phyloP scores from a whole-genome alignment of 2,329 filamentous ascomycete genomes.

The Trichoderma koningiopsis region DNA sequence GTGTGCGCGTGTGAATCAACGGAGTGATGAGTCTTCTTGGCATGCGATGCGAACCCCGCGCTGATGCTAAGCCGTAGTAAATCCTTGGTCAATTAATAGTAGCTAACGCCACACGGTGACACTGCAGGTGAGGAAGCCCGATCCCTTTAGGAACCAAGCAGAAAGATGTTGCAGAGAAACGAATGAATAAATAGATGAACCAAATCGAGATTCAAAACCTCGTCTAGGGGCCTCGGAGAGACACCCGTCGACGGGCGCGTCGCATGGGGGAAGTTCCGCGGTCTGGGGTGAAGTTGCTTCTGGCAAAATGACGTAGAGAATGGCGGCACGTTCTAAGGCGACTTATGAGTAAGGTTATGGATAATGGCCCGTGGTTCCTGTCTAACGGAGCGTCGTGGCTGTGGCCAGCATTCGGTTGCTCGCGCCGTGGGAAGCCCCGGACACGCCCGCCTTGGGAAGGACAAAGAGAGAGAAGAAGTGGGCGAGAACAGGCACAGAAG shows the following conservation, averaged over 20 bases:
- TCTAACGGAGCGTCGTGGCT: slow-evolving; percentile 23
- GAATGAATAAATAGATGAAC: slow-evolving; percentile 5
- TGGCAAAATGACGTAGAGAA: slow-evolving; percentile 22
- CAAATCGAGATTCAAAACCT: background rate
- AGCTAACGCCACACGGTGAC: background rate
- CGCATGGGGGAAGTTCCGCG: slow-evolving; percentile 23
- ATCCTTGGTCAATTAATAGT: background rate
- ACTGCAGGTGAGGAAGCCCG: background rate
- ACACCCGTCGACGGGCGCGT: slow-evolving; percentile 25
- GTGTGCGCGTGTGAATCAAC: background rate
- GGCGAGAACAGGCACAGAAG: background rate
- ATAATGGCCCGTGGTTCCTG: background rate
- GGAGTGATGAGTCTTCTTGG: background rate
- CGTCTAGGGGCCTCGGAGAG: slow-evolving; percentile 26
- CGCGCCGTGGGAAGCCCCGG: slow-evolving; percentile 4
- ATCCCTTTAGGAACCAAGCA: background rate
- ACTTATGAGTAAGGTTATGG: slow-evolving; percentile 18
- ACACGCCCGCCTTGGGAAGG: background rate
- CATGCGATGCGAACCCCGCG: slow-evolving; percentile 22
- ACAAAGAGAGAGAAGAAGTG: background rate
- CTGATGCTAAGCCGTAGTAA: background rate
- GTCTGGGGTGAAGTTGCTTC: slow-evolving; percentile 9
- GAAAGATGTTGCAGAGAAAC: background rate
- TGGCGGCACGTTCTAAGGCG: background rate
- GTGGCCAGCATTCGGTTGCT: slow-evolving; percentile 24